phyloP scores from a whole-genome alignment of 2,329 filamentous ascomycete species.

The Clarireedia monteithiana region DNA sequence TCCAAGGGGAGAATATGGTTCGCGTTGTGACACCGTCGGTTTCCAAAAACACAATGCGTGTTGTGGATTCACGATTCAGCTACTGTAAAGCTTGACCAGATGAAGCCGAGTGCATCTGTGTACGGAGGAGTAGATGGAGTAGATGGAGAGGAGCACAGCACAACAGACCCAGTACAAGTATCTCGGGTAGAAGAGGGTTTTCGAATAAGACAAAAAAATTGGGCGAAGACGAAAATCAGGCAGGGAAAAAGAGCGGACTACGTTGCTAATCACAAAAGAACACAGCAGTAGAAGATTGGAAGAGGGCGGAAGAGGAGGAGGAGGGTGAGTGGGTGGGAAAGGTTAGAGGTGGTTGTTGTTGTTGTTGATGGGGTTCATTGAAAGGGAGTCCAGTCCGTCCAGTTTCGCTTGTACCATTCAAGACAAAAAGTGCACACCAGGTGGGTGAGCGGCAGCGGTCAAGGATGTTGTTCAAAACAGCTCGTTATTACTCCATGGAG shows the following conservation, averaged over 20 bases:
- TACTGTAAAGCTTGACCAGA: background rate
- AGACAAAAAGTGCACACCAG: too few species aligned
- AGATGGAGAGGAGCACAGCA: too few species aligned
- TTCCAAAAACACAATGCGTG: background rate
- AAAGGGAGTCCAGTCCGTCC: background rate
- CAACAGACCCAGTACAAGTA: background rate
- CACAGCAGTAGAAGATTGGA: background rate
- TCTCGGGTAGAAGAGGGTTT: background rate
- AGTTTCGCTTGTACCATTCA: too few species aligned
- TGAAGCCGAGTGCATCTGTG: background rate
- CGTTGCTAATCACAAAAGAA: slow-evolving; percentile 2
- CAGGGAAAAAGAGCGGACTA: slow-evolving; percentile 7
- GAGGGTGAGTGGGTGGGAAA: background rate
- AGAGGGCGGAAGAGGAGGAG: too few species aligned
- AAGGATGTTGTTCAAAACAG: too few species aligned
- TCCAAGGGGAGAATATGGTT: background rate
- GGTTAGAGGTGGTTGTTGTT: background rate
- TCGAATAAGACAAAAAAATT: background rate
- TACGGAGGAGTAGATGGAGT: background rate
- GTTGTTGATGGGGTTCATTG: background rate
- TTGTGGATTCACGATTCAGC: background rate
- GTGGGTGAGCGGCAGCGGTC: too few species aligned
- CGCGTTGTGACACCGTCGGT: background rate
- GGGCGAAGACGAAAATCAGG: background rate
- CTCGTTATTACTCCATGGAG: too few species aligned